Percentiles rank a stretch among this genome's conserved stretches.
phyloP scores from a whole-genome alignment of 1,284 basidiomycete species.

The Ustilago hordei region DNA sequence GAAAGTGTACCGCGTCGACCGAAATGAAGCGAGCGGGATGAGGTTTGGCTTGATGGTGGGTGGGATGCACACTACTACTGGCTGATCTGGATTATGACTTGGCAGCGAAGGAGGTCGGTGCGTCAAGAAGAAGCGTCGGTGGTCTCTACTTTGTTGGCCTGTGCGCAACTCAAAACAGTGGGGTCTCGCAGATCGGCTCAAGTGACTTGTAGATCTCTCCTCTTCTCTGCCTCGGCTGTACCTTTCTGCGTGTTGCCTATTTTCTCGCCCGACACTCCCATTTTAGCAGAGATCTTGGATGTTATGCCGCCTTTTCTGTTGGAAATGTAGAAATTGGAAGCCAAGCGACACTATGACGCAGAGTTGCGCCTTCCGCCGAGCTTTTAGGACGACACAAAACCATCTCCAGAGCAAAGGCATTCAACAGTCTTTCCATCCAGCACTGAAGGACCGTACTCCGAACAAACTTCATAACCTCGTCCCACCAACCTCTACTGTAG shows the following conservation, averaged over 20 bases:
- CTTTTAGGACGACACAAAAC: neutral
- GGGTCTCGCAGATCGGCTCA: constrained; percentile 1
- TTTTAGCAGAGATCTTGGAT: neutral
- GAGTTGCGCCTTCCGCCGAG: constrained; percentile 1
- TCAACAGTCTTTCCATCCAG: neutral
- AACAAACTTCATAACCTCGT: constrained; percentile 5
- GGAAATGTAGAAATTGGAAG: neutral
- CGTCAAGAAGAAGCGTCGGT: constrained; percentile 6
- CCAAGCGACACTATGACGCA: constrained; percentile 3
- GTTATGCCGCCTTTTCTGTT: neutral
- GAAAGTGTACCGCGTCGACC: neutral
- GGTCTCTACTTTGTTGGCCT: constrained; percentile 11
- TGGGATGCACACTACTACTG: neutral
- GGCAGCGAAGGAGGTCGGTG: neutral
- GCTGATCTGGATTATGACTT: neutral
- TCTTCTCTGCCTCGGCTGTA: constrained; percentile 20
- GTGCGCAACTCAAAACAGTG: constrained; percentile 7
- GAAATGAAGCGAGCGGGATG: constrained; percentile 9
- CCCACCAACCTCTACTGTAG: neutral
- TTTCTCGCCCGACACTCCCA: constrained; percentile 2
- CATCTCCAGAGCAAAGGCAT: neutral
- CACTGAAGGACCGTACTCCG: neutral
- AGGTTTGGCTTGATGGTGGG: neutral
- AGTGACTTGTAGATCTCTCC: neutral
- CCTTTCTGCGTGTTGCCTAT: constrained; percentile 9